These are phyloP conservation scores for Chamaenerion angustifolium DNA, from an alignment of 345 rosid genomes.

Conservation along the genomic window DNA sequence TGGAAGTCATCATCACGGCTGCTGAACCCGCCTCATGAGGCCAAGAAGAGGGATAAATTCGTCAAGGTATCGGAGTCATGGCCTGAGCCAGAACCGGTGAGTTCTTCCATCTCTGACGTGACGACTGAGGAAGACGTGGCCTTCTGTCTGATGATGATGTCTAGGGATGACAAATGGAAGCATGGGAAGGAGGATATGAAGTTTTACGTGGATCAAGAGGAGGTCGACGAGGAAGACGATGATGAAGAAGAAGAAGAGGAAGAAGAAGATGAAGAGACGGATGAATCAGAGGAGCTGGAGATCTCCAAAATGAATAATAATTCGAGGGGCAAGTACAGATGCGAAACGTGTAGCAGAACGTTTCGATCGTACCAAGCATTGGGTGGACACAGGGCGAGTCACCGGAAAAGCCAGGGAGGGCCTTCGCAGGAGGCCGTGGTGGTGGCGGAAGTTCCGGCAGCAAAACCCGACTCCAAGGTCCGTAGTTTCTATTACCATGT, in stretches of 20 bases:
- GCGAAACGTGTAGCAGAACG: slow-evolving; percentile 69
- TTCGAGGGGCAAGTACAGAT: slow-evolving; percentile 51
- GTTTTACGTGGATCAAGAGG: too few relatives aligned
- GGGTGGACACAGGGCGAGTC: slow-evolving; percentile 91
- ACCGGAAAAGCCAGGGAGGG: slow-evolving; percentile 23
- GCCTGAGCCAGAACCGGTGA: slow-evolving; percentile 46
- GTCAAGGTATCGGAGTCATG: background rate
- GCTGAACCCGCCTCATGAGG: too few relatives aligned
- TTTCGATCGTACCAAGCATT: slow-evolving; percentile 88
- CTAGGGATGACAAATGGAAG: slow-evolving; percentile 60
- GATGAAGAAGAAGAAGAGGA: background rate
- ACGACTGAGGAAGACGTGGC: slow-evolving; percentile 83
- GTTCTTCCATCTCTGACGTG: slow-evolving; percentile 62
- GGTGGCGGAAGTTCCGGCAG: slow-evolving; percentile 1
- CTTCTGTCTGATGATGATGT: slow-evolving; percentile 81
- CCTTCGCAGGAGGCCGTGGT: background rate
- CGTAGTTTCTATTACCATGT: too few relatives aligned
- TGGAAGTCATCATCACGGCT: slow-evolving; percentile 7
- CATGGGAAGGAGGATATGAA: background rate
- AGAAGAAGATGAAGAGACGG: slow-evolving; percentile 17
- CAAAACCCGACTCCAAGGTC: slow-evolving; percentile 24
- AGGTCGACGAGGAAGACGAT: too few relatives aligned
- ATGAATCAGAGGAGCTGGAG: slow-evolving; percentile 9
- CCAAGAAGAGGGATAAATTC: too few relatives aligned
- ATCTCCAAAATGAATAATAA: too few relatives aligned